Base-by-base conservation (phyloP, 73 alveolate species). In the Paramecium octaurelia region DNA sequence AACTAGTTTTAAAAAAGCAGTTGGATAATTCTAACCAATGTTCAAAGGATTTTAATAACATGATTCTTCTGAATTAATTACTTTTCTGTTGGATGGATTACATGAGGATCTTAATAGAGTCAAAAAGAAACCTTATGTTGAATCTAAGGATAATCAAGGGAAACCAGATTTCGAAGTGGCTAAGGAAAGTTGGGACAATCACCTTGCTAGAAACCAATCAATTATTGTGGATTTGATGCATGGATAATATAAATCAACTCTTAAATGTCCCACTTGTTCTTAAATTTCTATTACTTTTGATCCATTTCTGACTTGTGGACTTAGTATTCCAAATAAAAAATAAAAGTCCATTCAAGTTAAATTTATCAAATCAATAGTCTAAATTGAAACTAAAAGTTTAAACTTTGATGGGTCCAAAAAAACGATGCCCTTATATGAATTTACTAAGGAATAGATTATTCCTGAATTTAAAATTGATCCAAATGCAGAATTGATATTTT, bases 21-120 rank as follows among this genome's bases (percentile, higher is more conserved):
- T 88, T 3, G 94, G 91, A 18, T 40, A 71, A 88, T 59, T 88
- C 20, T 54, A 88, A 69, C 87, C 94, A 0, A 88, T 88, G 94
- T 88, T 88, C 84, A 70, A 76, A 44, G 94, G 94, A 46, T 88
- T 27, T 36, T 27, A 88, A 43, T 27, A 88, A 44, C 94, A 88
- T 88, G 94, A 88, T 44, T 88, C 94, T n/a, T 77, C 90, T 77
- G 99, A 97, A 94, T 93, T 98, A 80, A 86, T 98, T 35, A 92
- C 95, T 58, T 97, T 93, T 90, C 88, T 98, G 59, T 93, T 98
- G 58, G 99, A 98, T 92, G 96, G 97, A 92, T 84, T 98, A 18
- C 99, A 98, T 93, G 99, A 98, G 92, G 99, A 98, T 86, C 88
- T 97, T 0, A 98, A 98, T 87, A 92, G 97, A 96, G 98, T 96